Evolutionary conservation across 2,329 filamentous ascomycete genomes (phyloP).

Genomic region (Cercospora sp.): DNA sequence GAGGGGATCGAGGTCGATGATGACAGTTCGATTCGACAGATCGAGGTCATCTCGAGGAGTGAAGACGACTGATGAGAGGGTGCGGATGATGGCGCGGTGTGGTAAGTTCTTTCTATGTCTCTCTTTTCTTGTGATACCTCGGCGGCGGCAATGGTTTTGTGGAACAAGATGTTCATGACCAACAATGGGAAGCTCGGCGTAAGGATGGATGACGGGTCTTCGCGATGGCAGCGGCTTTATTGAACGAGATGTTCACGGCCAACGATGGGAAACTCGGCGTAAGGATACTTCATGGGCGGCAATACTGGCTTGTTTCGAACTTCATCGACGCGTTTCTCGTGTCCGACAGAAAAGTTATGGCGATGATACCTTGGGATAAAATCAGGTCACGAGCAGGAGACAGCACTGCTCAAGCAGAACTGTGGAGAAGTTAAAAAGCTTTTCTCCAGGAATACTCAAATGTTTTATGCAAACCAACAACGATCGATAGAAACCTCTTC

Average conservation of each 20-base stretch:
- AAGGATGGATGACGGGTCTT: not conserved
- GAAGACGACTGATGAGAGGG: slow-evolving; percentile 12
- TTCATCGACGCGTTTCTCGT: not conserved
- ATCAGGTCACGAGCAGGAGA: not conserved
- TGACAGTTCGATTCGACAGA: slow-evolving; percentile 20
- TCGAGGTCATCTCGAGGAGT: slow-evolving; percentile 27
- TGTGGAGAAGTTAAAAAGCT: not conserved
- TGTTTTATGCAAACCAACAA: slow-evolving; percentile 1
- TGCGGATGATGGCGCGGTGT: not conserved
- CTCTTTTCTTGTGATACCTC: not conserved
- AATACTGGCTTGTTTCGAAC: not conserved
- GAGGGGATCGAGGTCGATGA: slow-evolving; percentile 40
- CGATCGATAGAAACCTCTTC: not conserved
- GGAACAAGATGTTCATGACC: not conserved
- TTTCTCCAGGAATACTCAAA: not conserved
- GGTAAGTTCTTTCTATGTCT: not conserved
- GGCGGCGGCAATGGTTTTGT: not conserved
- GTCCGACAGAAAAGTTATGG: not conserved
- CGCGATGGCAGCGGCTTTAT: not conserved
- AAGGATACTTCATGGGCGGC: not conserved
- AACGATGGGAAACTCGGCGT: not conserved
- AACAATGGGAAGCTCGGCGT: not conserved
- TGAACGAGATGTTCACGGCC: not conserved
- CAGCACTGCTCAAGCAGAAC: not conserved
- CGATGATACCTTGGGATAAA: not conserved